Percentiles rank a stretch among this genome's conserved stretches.
Conservation (phyloP, 768 basidiomycete genomes). For the Amanita rimosa region DNA sequence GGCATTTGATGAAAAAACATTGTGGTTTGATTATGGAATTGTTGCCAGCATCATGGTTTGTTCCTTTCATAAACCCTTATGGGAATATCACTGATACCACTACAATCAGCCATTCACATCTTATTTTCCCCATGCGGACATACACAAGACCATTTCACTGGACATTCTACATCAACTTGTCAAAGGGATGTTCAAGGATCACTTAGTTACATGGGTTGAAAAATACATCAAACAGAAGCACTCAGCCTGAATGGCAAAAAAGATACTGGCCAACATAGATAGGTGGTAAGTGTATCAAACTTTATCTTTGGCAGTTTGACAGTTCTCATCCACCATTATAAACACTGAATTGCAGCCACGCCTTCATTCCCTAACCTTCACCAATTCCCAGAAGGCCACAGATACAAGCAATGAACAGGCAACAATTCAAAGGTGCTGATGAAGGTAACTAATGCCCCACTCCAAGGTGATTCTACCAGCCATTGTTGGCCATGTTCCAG, state of each 20-base stretch:
- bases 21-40: constrained; percentile 24
- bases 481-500: constrained; percentile 17
- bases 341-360: constrained; percentile 9
- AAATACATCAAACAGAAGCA: constrained; percentile 9
- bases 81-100: neutral
- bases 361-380: constrained; percentile 16
- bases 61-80: neutral
- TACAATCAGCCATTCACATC: neutral
- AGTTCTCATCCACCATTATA: too few relatives aligned
- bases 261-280: neutral
- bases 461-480: constrained; percentile 18
- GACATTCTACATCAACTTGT: constrained; percentile 25
- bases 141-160: constrained; percentile 20
- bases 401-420: too few relatives aligned
- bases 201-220: constrained; percentile 22
- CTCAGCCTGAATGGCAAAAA: constrained; percentile 11
- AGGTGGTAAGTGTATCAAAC: neutral
- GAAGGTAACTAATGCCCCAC: neutral
- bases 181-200: constrained; percentile 27
- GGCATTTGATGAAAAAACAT: constrained; percentile 8
- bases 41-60: constrained; percentile 19
- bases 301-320: too few relatives aligned
- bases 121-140: constrained; percentile 12
- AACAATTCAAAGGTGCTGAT: too few relatives aligned
- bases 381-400: constrained; percentile 19